Base-by-base conservation (phyloP, 2,329 filamentous ascomycete species). In the Talaromyces sp. region DNA sequence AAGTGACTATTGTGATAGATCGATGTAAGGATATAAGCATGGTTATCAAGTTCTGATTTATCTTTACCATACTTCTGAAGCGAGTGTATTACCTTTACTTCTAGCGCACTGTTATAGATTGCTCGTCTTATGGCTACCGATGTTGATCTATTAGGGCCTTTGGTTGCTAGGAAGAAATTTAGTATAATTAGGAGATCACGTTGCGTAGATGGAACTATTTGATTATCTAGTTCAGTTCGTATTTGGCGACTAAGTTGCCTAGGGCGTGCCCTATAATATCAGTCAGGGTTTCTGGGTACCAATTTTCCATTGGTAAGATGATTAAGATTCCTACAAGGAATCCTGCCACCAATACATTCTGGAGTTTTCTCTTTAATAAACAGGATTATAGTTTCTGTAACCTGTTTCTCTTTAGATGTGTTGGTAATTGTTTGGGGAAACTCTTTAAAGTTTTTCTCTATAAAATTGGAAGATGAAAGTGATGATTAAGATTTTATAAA, bases 1-100 rank as follows among this genome's bases (percentile, higher is more conserved):
- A 58, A 68, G 27, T 64, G 10, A 51, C 77, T 75, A 59, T 60
- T 60, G 50, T 76, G 67, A 63, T 81, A 81, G 2, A 64, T 78
- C 5, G 73, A 73, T 44, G 72, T 75, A 36, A 78, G 73, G 0
- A 75, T 73, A 65, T 78, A 75, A 10, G 78, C 72, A 28, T 76
- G 73, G 51, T 71, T 70, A 65, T 81, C 74, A 63, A 76, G 79
- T n/a, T 61, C 31, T 61, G 14, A 53, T 27, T 42, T 47, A 44
- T 6, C 18, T 59, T 53, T 44, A 30, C 23, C 2, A 23, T 23
- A 23, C 23, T 23, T 23, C 23, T 23, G 2, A 23, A 23, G 23
- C 2, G 23, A 23, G 23, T 23, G 23, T 23, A 23, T 23, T 23
- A 1, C 23, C 2, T 23, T 23, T 23, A 2, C 23, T 53, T 33